Conservation (phyloP, 1,284 basidiomycete species). For the Cystobasidium sp. region DNA sequence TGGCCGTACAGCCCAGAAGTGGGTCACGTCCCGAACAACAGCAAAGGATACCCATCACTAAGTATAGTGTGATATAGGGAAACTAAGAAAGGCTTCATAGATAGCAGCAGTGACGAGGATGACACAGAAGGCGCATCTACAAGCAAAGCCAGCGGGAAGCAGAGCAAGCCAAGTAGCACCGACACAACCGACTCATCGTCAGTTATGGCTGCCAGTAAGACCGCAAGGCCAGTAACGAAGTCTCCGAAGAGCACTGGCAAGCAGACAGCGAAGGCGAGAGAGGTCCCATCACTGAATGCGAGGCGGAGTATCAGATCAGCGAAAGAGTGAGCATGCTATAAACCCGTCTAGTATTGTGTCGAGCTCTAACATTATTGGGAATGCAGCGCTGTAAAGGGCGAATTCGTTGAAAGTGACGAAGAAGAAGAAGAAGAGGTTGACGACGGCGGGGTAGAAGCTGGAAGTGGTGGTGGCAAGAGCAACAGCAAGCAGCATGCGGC, state of each 20-base stretch:
- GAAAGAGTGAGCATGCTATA: not conserved
- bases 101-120: constrained; percentile 11
- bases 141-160: not conserved
- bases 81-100: constrained; percentile 30
- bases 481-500: not conserved
- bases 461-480: not conserved
- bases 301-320: constrained; percentile 1
- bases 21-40: not conserved
- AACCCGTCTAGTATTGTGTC: not conserved
- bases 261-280: constrained; percentile 8
- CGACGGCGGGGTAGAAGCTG: not conserved
- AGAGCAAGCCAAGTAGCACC: constrained; percentile 9
- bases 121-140: constrained; percentile 1
- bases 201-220: not conserved
- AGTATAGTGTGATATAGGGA: not conserved
- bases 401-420: constrained; percentile 8
- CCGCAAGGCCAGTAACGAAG: not conserved
- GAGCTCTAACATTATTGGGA: too few relatives aligned
- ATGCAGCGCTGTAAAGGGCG: not conserved
- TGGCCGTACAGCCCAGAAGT: constrained; percentile 35
- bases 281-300: constrained; percentile 1
- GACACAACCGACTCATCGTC: constrained; percentile 9
- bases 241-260: not conserved
- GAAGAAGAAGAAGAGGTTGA: constrained; percentile 4
- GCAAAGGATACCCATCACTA: not conserved